Base-by-base conservation (phyloP, 163 green algal species). In the Scenedesmus sp. region DNA sequence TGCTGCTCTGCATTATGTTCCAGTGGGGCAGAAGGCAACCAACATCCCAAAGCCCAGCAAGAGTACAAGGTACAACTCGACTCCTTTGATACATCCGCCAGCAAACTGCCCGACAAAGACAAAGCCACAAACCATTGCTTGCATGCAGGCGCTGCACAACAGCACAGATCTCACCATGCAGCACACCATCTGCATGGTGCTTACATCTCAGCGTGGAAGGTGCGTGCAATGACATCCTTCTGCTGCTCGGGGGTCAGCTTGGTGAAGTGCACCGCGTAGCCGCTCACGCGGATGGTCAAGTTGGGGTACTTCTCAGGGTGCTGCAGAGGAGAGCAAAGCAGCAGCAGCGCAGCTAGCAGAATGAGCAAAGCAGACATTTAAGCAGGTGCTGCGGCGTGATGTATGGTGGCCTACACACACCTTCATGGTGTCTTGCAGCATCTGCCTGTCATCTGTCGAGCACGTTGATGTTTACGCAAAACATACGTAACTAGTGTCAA, bases 251-350 rank as follows among this genome's bases (percentile, higher is more conserved):
- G 93, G 2, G 96, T 97, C 13, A 98, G 95, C 57, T 93, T 92
- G 74, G 92, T 93, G 89, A 98, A 98, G 92, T 97, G 95, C 86
- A 98, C 96, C 2, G 96, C 96, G 88, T 98, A 98, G 6, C 88
- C 88, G 59, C 57, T 79, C 60, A 89, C 84, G 46, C 96, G 94
- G 94, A 98, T 97, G 64, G 96, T 98, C 6, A 98, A 93, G 92
- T 96, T 96, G 89, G 96, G 96, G 94, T 97, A 93, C 83, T 95
- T 94, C 88, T 97, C 94, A 20, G 95, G 96, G 92, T 97, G 95
- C 60, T 89, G n/a, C 70, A 76, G 16, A 8, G 20, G 10, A 73
- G 64, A 6, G 3, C 9, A 73, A 73, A 73, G 64, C 9, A 13
- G 34, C 34, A 46, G 23, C 70, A 79, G 20, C 16, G 66, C 70